phyloP scores from a whole-genome alignment of 257 asterid species.

The Ballota nigra region DNA sequence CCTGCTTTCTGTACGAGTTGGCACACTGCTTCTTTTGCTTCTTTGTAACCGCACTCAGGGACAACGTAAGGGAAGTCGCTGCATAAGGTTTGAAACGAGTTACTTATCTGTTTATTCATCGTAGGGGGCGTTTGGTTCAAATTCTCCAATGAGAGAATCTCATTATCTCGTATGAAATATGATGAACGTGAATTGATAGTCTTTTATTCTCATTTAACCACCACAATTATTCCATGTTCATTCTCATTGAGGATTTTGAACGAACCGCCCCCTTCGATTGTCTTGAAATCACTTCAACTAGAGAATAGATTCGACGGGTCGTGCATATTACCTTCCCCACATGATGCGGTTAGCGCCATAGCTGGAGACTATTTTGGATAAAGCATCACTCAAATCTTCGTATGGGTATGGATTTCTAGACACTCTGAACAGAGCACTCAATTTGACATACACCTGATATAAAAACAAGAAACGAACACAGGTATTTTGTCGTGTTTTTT shows the following conservation, averaged over 20 bases:
- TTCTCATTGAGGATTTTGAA: too few relatives aligned
- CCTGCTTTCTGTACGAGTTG: slow-evolving; percentile 39
- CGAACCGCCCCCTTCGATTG: background rate
- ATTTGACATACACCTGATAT: slow-evolving; percentile 61
- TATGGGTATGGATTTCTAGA: slow-evolving; percentile 64
- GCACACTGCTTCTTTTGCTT: slow-evolving; percentile 59
- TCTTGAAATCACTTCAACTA: background rate
- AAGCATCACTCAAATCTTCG: slow-evolving; percentile 49
- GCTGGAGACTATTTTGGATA: slow-evolving; percentile 52
- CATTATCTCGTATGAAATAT: too few relatives aligned
- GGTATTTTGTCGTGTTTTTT: too few relatives aligned
- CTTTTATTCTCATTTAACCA: too few relatives aligned
- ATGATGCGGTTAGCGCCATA: slow-evolving; percentile 74
- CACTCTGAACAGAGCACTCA: slow-evolving; percentile 76
- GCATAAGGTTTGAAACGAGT: slow-evolving; percentile 21
- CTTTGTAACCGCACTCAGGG: slow-evolving; percentile 74
- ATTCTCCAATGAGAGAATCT: too few relatives aligned
- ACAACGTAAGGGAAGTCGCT: slow-evolving; percentile 79
- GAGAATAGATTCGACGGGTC: background rate
- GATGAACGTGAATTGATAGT: too few relatives aligned
- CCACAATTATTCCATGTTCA: too few relatives aligned
- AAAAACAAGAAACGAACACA: too few relatives aligned
- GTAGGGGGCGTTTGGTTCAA: too few relatives aligned
- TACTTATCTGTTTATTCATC: background rate
- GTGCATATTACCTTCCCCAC: slow-evolving; percentile 87